phyloP scores from a whole-genome alignment of 2,329 filamentous ascomycete genomes.

The Tolypocladium ophioglossoides region DNA sequence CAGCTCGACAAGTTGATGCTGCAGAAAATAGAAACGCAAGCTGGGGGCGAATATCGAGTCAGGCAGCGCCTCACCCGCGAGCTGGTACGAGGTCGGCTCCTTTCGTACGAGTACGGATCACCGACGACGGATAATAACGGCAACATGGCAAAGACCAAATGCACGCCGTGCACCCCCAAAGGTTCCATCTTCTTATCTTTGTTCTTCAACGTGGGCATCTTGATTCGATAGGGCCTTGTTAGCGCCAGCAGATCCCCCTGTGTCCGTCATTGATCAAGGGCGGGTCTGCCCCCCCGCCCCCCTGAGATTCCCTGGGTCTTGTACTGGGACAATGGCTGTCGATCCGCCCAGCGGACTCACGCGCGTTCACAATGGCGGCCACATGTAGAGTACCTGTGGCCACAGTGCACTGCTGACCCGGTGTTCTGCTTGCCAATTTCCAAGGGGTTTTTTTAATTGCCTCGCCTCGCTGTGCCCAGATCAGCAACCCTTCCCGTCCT shows the following conservation, averaged over 20 bases:
- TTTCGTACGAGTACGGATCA: too few species aligned
- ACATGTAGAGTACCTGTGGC: background rate
- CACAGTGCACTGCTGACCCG: conserved; percentile 6
- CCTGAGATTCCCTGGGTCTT: background rate
- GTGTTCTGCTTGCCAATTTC: conserved; percentile 12
- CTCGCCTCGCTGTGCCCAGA: conserved; percentile 14
- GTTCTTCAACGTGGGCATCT: conserved; percentile 20
- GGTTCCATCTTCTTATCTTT: background rate
- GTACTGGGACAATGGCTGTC: background rate
- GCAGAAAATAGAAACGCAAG: background rate
- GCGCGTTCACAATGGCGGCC: background rate
- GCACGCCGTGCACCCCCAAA: background rate
- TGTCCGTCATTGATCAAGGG: background rate
- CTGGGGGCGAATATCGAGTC: background rate
- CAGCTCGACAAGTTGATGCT: background rate
- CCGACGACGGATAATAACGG: background rate
- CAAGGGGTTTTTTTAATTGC: conserved; percentile 19
- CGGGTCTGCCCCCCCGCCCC: background rate
- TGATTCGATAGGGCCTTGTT: conserved; percentile 19
- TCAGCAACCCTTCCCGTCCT: background rate
- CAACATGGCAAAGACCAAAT: background rate
- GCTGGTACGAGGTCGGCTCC: background rate
- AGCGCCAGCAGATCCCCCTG: background rate
- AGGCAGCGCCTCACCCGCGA: background rate
- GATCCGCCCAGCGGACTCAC: background rate